Percentiles rank a stretch among this genome's conserved stretches.
Evolutionary conservation across 2,329 filamentous ascomycete genomes (phyloP).

Genomic region (Magnaporthiopsis incrustans): DNA sequence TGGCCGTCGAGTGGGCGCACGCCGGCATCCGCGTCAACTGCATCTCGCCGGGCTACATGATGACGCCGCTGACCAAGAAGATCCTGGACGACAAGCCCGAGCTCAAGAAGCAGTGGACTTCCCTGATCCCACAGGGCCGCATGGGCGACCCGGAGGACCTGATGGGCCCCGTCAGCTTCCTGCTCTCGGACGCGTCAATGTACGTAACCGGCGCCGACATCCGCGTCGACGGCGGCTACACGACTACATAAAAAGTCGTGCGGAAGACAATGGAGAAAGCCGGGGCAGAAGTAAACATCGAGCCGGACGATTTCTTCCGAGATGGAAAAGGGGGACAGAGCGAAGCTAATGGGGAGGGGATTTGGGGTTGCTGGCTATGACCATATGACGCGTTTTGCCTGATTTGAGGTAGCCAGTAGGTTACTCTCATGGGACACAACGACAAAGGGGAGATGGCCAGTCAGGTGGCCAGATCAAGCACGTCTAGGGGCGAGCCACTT

Average conservation of each 20-base stretch:
- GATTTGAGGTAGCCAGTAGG: not conserved
- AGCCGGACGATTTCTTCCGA: not conserved
- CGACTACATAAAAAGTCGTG: conserved; percentile 47
- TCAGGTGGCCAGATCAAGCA: not conserved
- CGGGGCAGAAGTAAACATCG: not conserved
- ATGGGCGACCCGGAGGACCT: conserved; percentile 90
- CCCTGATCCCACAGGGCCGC: conserved; percentile 83
- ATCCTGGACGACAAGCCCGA: conserved; percentile 91
- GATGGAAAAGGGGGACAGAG: not conserved
- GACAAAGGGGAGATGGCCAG: not conserved
- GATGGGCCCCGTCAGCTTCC: conserved; percentile 85
- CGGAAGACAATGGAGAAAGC: not conserved
- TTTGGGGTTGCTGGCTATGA: too few species aligned
- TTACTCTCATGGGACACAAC: not conserved
- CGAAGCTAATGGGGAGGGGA: not conserved
- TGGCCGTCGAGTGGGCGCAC: conserved; percentile 91
- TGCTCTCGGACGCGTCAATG: conserved; percentile 68
- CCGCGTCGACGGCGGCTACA: conserved; percentile 82
- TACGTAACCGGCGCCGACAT: conserved; percentile 70
- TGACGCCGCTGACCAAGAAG: conserved; percentile 76
- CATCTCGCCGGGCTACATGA: conserved; percentile 93
- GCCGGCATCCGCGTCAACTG: conserved; percentile 88
- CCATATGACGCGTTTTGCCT: not conserved
- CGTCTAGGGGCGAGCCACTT: not conserved
- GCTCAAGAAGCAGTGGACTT: conserved; percentile 83